Evolutionary conservation across 164 flowering plant genomes (phyloP).

Genomic region (Buxus sempervirens): DNA sequence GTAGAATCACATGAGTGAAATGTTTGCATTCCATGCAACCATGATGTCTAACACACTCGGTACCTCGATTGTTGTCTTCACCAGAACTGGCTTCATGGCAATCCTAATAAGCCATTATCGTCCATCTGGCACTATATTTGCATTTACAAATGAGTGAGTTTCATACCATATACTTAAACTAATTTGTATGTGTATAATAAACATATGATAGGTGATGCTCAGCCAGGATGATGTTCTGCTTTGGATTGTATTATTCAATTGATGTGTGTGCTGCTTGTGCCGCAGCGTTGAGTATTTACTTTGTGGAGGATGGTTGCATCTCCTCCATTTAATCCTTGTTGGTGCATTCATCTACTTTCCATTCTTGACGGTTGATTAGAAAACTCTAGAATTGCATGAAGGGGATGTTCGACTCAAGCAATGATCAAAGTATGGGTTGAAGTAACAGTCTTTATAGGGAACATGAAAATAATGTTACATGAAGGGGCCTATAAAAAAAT

Average conservation of each 20-base stretch:
- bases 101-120: slow-evolving; percentile 88
- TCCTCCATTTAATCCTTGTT: background rate
- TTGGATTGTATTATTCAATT: too few relatives aligned
- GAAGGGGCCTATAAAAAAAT: too few relatives aligned
- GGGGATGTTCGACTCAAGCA: too few relatives aligned
- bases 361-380: background rate
- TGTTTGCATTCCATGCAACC: slow-evolving; percentile 98
- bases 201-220: background rate
- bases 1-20: slow-evolving; percentile 97
- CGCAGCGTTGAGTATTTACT: background rate
- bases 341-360: background rate
- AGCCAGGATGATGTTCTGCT: background rate
- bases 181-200: background rate
- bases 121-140: slow-evolving; percentile 93
- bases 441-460: too few relatives aligned
- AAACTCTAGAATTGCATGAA: background rate
- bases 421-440: too few relatives aligned
- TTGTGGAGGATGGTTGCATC: background rate
- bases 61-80: slow-evolving; percentile 90
- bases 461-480: too few relatives aligned
- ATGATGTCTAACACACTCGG: slow-evolving; percentile 98
- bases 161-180: background rate
- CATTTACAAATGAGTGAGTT: slow-evolving; percentile 93
- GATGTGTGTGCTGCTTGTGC: background rate
- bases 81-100: slow-evolving; percentile 94